phyloP scores from a whole-genome alignment of 1,284 basidiomycete genomes.

The Cystobasidium slooffiae region DNA sequence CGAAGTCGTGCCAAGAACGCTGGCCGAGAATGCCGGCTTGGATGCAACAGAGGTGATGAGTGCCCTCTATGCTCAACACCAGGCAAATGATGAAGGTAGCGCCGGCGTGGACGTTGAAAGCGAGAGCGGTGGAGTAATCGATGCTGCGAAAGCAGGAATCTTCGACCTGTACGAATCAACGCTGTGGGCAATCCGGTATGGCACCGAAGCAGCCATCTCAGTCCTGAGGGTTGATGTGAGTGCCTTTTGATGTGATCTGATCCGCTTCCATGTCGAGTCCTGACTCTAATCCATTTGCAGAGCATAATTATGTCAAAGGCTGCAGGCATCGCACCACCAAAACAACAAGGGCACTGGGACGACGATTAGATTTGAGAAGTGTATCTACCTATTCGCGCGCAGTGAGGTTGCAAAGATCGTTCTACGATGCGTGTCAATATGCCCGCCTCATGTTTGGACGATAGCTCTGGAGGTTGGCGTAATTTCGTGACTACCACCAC shows the following conservation, averaged over 20 bases:
- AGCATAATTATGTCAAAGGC: constrained; percentile 52
- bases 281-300: constrained; percentile 59
- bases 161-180: constrained; percentile 86
- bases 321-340: constrained; percentile 54
- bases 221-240: constrained; percentile 89
- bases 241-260: not conserved
- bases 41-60: constrained; percentile 92
- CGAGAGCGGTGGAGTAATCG: constrained; percentile 74
- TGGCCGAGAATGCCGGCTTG: constrained; percentile 95
- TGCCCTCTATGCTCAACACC: constrained; percentile 86
- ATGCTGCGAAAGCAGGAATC: constrained; percentile 68
- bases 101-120: constrained; percentile 89
- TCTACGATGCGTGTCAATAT: too few relatives aligned
- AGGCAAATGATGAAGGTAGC: constrained; percentile 69
- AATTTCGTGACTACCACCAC: too few relatives aligned
- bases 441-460: too few relatives aligned
- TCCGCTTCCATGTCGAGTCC: not conserved
- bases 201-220: constrained; percentile 89
- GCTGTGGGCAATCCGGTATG: constrained; percentile 83
- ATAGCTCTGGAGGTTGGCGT: too few relatives aligned
- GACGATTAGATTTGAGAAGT: constrained; percentile 11
- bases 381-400: not conserved
- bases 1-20: constrained; percentile 88
- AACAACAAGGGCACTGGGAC: constrained; percentile 53
- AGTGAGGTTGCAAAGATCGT: not conserved